Evolutionary conservation across 2,329 filamentous ascomycete species (phyloP), one percentile per base, ranked within the genome.

Genomic region (Phoma sp.): DNA sequence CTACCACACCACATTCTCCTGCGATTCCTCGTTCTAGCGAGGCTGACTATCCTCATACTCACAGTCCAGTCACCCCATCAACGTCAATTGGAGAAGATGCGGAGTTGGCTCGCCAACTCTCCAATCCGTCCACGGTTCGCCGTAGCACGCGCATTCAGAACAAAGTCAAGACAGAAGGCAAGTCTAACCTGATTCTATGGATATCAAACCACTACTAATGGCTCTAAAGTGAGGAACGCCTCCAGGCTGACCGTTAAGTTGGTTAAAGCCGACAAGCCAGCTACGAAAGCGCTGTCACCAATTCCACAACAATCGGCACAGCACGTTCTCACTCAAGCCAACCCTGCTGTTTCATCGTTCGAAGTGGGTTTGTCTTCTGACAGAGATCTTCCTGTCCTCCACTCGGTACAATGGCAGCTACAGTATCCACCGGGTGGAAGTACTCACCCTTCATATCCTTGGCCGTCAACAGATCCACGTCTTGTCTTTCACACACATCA

Each of bases 381-480:
- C 14, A 18, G 46, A 7, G 45, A 39, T 1, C 32, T 63, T 3
- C 62, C 61, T 1, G 21, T 26, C 1, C 5, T 57, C 1, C 53
- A 49, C 0, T 60, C 59, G 0, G 14, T 52, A 0, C 32, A 58
- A 0, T 67, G 61, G 61, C 50, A 65, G 3, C 5, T 67, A 0
- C 48, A 57, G 7, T 67, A 66, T 5, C 64, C 64, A 0, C 51
- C 64, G 0, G 61, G 64, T 1, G 64, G 64, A 0, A 61, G 59
- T 10, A 65, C 62, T 0, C 64, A 67, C 17, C 59, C 61, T 0
- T 60, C 45, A 0, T 67, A 67, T 20, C 59, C 62, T 1, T 67
- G 58, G 29, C 62, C 64, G 0, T 2, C 17, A 0, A 21, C 59
- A 1, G 62, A 67, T 36, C 58, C 61, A 0, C 56, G 59, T 1